Conservation (phyloP, 2,329 filamentous ascomycete species). For the Ophiocordyceps polyrhachis-furcata region DNA sequence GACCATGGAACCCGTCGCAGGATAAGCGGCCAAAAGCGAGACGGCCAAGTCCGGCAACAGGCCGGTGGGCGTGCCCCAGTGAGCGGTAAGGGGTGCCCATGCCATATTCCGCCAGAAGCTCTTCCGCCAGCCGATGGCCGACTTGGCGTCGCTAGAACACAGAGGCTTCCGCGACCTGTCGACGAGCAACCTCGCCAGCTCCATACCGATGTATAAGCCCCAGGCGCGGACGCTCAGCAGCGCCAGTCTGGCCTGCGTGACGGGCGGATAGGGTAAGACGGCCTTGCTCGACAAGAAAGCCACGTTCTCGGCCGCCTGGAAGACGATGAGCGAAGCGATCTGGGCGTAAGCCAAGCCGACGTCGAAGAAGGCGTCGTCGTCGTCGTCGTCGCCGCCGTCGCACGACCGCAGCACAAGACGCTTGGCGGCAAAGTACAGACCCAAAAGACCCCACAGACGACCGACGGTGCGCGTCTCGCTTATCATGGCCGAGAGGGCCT, state of each 20-base stretch:
- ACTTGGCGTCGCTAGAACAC: slow-evolving; percentile 18
- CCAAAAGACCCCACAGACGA: slow-evolving; percentile 60
- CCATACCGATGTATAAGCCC: slow-evolving; percentile 58
- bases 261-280: slow-evolving; percentile 39
- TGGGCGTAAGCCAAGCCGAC: slow-evolving; percentile 44
- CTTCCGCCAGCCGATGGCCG: slow-evolving; percentile 38
- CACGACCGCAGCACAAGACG: slow-evolving; percentile 20
- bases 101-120: slow-evolving; percentile 50
- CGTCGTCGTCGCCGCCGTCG: slow-evolving; percentile 15
- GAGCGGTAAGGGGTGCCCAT: slow-evolving; percentile 67
- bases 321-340: slow-evolving; percentile 46
- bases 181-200: slow-evolving; percentile 46
- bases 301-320: slow-evolving; percentile 69
- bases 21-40: slow-evolving; percentile 23
- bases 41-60: slow-evolving; percentile 22
- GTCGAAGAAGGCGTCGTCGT: slow-evolving; percentile 17
- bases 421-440: slow-evolving; percentile 51
- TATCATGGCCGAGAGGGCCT: slow-evolving; percentile 44
- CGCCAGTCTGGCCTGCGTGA: slow-evolving; percentile 41
- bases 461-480: slow-evolving; percentile 54
- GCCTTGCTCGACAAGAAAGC: slow-evolving; percentile 60
- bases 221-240: slow-evolving; percentile 65
- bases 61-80: slow-evolving; percentile 61
- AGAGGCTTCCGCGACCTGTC: slow-evolving; percentile 22
- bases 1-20: slow-evolving; percentile 24